phyloP scores from a whole-genome alignment of 306 rosid species.

The Pueraria montana region DNA sequence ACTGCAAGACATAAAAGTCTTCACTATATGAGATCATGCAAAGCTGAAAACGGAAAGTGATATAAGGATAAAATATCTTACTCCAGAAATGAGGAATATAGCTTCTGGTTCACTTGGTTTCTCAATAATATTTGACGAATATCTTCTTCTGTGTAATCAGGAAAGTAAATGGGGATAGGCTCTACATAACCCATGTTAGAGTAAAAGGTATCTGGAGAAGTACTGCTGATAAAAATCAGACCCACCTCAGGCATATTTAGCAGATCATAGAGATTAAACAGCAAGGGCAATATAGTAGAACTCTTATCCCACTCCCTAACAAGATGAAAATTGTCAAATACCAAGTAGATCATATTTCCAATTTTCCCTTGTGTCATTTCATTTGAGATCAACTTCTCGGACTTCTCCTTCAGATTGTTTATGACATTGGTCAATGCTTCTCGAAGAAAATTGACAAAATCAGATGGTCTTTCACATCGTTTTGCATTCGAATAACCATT shows the following conservation, averaged over 20 bases:
- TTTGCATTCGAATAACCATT: slow-evolving; percentile 75
- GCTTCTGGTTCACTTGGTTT: slow-evolving; percentile 72
- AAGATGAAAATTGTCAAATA: slow-evolving; percentile 86
- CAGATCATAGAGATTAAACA: slow-evolving; percentile 81
- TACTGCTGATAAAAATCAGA: slow-evolving; percentile 80
- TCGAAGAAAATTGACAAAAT: slow-evolving; percentile 76
- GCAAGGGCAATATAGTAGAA: slow-evolving; percentile 71
- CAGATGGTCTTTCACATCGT: slow-evolving; percentile 88
- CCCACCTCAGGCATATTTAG: slow-evolving; percentile 85
- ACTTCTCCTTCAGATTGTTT: slow-evolving; percentile 59
- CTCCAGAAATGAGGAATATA: slow-evolving; percentile 88
- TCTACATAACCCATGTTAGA: slow-evolving; percentile 81
- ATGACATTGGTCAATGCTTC: slow-evolving; percentile 74
- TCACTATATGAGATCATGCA: slow-evolving; percentile 39
- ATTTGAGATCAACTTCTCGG: slow-evolving; percentile 54
- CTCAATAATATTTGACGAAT: slow-evolving; percentile 69
- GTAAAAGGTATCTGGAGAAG: slow-evolving; percentile 89
- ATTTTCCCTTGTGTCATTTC: slow-evolving; percentile 51
- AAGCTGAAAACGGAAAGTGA: slow-evolving; percentile 28
- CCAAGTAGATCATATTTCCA: slow-evolving; percentile 87
- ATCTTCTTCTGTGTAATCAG: slow-evolving; percentile 82
- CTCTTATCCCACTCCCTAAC: slow-evolving; percentile 91
- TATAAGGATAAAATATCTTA: slow-evolving; percentile 46
- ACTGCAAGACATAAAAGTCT: slow-evolving; percentile 58
- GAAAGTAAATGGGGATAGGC: slow-evolving; percentile 77